These are phyloP conservation scores for Schwanniomyces vanrijiae DNA, from an alignment of 805 yeast genomes.

Conservation along the genomic window DNA sequence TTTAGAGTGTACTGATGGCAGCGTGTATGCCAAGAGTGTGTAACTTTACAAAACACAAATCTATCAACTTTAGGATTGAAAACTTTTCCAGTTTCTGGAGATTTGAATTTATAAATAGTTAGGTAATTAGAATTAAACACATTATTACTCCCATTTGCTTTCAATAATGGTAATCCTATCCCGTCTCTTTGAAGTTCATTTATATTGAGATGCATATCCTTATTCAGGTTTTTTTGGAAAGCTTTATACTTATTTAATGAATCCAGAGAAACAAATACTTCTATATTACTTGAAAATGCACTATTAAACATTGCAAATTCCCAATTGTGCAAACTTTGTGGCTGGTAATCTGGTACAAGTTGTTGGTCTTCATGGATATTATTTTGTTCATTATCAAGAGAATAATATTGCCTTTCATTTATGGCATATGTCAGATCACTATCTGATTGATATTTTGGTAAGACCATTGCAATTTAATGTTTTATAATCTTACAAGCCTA, in stretches of 20 bases:
- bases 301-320: neutral
- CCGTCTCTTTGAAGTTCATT: slow-evolving; percentile 1
- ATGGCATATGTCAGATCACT: too few relatives aligned
- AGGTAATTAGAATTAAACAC: neutral
- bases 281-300: neutral
- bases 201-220: neutral
- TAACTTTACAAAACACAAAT: neutral
- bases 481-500: too few relatives aligned
- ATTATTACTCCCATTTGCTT: neutral
- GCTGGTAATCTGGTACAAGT: neutral
- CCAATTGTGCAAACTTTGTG: neutral
- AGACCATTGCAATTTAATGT: too few relatives aligned
- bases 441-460: too few relatives aligned
- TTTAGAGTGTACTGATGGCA: neutral
- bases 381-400: too few relatives aligned
- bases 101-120: neutral
- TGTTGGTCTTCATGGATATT: too few relatives aligned
- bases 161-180: neutral
- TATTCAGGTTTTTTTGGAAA: neutral
- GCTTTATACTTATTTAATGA: neutral
- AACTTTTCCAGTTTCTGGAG: neutral
- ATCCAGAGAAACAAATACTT: neutral
- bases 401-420: too few relatives aligned
- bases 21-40: neutral
- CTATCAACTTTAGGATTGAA: neutral